Conservation (phyloP, 2,329 filamentous ascomycete species). For the Diplodia intermedia region DNA sequence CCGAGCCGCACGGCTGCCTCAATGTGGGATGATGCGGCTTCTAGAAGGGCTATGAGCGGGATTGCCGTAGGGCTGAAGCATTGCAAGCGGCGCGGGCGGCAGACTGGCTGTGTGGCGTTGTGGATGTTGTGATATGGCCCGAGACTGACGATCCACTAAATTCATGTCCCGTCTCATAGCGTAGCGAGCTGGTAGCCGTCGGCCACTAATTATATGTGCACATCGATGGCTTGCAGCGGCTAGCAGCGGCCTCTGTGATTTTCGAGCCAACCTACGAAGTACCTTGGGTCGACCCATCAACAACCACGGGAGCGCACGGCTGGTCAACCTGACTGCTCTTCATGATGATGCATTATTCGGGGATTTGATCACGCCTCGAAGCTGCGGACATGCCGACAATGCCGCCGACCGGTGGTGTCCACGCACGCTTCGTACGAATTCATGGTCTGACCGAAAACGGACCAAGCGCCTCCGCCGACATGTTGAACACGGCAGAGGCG, state of each 20-base stretch:
- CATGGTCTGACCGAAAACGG: conserved; percentile 14
- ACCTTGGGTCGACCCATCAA: neutral
- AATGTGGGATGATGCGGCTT: conserved; percentile 18
- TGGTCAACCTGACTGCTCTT: neutral
- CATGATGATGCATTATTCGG: neutral
- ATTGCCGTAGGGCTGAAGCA: conserved; percentile 16
- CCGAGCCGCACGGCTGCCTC: conserved; percentile 2
- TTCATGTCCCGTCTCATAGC: neutral
- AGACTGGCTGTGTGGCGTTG: conserved; percentile 1
- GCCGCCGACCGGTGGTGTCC: neutral
- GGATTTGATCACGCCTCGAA: neutral
- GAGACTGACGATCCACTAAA: neutral
- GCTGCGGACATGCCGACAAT: neutral
- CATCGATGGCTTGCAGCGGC: neutral
- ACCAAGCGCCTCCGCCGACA: conserved; percentile 13
- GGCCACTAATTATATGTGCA: neutral
- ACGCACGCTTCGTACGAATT: neutral
- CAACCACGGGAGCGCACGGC: neutral
- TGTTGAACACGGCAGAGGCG: neutral
- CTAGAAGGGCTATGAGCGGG: conserved; percentile 13
- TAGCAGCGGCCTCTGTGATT: conserved; percentile 1
- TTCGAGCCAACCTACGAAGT: neutral
- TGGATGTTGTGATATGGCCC: conserved; percentile 18
- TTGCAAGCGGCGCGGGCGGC: conserved; percentile 3
- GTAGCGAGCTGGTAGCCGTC: neutral